These are phyloP conservation scores for Globisporangium takayamanum DNA, from an alignment of 352 stramenopile genomes.

Conservation along the genomic window DNA sequence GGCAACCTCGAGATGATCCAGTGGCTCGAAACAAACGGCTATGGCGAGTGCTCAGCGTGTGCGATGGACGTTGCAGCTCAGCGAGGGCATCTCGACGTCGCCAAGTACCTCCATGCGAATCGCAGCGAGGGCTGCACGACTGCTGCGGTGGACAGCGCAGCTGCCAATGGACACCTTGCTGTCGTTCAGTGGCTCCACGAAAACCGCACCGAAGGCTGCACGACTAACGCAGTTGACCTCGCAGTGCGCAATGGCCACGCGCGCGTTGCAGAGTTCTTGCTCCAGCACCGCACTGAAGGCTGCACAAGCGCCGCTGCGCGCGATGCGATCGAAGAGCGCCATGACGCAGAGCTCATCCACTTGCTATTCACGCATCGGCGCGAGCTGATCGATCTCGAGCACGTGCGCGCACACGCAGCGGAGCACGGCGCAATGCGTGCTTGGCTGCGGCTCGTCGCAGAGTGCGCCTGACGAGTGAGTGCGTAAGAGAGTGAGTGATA, in stretches of 20 bases:
- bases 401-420: background rate
- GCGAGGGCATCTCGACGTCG: background rate
- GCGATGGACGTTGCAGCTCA: too few species aligned
- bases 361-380: background rate
- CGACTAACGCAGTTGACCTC: background rate
- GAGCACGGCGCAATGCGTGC: too few species aligned
- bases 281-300: background rate
- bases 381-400: background rate
- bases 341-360: background rate
- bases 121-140: constrained; percentile 12
- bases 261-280: background rate
- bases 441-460: too few species aligned
- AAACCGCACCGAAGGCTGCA: background rate
- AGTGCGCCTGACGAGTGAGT: too few species aligned
- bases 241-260: background rate
- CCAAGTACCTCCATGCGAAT: constrained; percentile 11
- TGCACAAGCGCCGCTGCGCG: background rate
- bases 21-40: background rate
- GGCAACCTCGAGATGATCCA: background rate
- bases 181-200: background rate
- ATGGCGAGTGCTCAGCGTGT: background rate
- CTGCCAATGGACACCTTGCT: background rate
- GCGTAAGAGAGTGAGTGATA: too few species aligned
- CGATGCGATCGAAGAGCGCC: background rate
- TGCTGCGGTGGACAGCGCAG: constrained; percentile 10